Percentiles rank a stretch among this genome's conserved stretches.
These are phyloP conservation scores for Croton setiger DNA, from an alignment of 441 rosid species.

Conservation along the genomic window DNA sequence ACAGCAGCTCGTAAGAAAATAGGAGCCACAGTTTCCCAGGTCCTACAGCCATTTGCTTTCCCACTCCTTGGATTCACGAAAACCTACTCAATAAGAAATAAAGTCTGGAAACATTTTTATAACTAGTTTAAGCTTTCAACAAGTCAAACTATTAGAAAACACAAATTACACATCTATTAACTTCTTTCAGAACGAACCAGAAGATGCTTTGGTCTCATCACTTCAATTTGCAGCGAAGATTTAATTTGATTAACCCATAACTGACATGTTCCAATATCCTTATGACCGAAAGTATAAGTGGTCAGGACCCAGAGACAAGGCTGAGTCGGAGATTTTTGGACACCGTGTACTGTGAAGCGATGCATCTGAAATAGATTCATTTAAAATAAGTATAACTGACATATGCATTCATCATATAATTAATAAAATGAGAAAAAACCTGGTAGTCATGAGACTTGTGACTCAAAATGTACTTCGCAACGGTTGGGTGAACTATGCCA, in stretches of 20 bases:
- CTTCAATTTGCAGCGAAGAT: slow-evolving; percentile 42
- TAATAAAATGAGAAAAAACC: slow-evolving; percentile 39
- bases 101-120: slow-evolving; percentile 30
- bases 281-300: slow-evolving; percentile 58
- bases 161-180: slow-evolving; percentile 1
- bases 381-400: slow-evolving; percentile 5
- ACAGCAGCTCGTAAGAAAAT: slow-evolving; percentile 65
- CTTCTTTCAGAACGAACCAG: slow-evolving; percentile 45
- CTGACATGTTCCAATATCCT: slow-evolving; percentile 59
- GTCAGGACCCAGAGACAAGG: slow-evolving; percentile 62
- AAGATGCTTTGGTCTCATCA: slow-evolving; percentile 75
- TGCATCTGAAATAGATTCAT: slow-evolving; percentile 49
- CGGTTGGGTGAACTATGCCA: slow-evolving; percentile 32
- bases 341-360: slow-evolving; percentile 55
- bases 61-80: slow-evolving; percentile 87
- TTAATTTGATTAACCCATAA: slow-evolving; percentile 62
- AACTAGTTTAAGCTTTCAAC: slow-evolving; percentile 22
- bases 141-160: slow-evolving; percentile 16
- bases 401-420: slow-evolving; percentile 11
- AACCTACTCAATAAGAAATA: slow-evolving; percentile 46
- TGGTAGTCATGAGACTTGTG: slow-evolving; percentile 31
- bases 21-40: slow-evolving; percentile 83
- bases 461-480: slow-evolving; percentile 36
- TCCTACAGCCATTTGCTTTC: slow-evolving; percentile 59
- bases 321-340: slow-evolving; percentile 49